Conservation (phyloP, 495 filamentous ascomycete species). For the Hyaloscypha variabilis region DNA sequence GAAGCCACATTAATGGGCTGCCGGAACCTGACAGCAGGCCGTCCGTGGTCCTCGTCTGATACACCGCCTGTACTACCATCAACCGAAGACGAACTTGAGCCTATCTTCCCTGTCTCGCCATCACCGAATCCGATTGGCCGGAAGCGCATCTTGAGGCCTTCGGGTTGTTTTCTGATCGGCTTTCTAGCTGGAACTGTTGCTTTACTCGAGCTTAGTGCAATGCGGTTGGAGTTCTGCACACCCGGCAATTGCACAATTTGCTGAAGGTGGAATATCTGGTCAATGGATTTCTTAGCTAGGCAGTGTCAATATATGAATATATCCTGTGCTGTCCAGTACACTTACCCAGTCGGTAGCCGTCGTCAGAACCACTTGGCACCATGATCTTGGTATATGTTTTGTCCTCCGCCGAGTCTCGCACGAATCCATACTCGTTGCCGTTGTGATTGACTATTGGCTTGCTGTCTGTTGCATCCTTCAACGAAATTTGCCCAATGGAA, state of each 20-base stretch:
- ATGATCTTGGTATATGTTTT: constrained; percentile 24
- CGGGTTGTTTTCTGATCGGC: constrained; percentile 54
- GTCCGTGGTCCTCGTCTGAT: constrained; percentile 44
- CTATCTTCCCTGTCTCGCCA: constrained; percentile 48
- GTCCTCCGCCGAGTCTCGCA: constrained; percentile 32
- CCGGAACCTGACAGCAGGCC: constrained; percentile 14
- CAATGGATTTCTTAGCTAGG: constrained; percentile 33
- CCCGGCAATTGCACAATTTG: constrained; percentile 43
- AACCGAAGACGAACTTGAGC: constrained; percentile 40
- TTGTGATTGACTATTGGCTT: constrained; percentile 40
- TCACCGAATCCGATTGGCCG: constrained; percentile 53
- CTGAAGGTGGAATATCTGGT: constrained; percentile 48
- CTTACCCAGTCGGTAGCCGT: constrained; percentile 37
- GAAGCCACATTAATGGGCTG: background rate
- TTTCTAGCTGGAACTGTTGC: constrained; percentile 35
- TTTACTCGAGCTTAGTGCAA: constrained; percentile 7
- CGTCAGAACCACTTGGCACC: constrained; percentile 32
- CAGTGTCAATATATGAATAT: constrained; percentile 38
- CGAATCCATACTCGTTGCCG: constrained; percentile 49
- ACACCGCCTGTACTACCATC: too few relatives aligned
- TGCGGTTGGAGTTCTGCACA: constrained; percentile 5
- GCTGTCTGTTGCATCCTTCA: constrained; percentile 36
- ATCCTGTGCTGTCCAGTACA: constrained; percentile 40
- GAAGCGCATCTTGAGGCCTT: constrained; percentile 63
- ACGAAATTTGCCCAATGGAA: constrained; percentile 42